Base-by-base conservation (phyloP, 352 stramenopile species). In the Phytophthora litchii region DNA sequence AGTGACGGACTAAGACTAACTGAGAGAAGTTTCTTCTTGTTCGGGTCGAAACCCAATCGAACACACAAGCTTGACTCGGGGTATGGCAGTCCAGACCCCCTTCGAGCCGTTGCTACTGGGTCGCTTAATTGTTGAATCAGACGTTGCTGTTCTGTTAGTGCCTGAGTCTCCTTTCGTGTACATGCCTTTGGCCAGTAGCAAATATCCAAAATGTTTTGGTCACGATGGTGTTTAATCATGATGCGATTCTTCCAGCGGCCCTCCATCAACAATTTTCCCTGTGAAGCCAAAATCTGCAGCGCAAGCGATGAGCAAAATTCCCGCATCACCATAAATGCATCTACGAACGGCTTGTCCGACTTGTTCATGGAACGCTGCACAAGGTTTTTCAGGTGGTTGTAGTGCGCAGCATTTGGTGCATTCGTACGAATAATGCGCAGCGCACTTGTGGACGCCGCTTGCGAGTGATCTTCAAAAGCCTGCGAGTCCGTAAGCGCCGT, bases 361-460 rank as follows among this genome's bases (percentile, higher is more conserved):
- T 91, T 86, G 67, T 93, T 93, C 78, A 95, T 92, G n/a, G 76
- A 69, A 25, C 80, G 83, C 49, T 95, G 86, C 42, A 95, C 82
- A 23, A 95, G 68, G 47, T 93, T 91, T 54, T 88, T 88, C 43
- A 95, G 59, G 55, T 95, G 86, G 44, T 89, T 88, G 67, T 91
- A 92, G 54, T 95, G 83, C 5, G 67, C 67, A 21, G 75, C 48
- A n/a, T 73, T 89, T 9, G 86, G 86, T 25, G 83, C 80, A 50
- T 82, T 92, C 9, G 75, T 83, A 52, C 88, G 83, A 56, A 92
- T 92, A 60, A 92, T 92, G 17, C 80, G 83, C 34, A 94, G 51
- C 7, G 74, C 69, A 38, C 72, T 92, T 5, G 80, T 90, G 6
- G 82, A 91, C 14, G 80, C 82, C 4, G 60, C 50, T 40, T 78